Conservation (phyloP, 495 filamentous ascomycete genomes). For the Annulohypoxylon bovei region DNA sequence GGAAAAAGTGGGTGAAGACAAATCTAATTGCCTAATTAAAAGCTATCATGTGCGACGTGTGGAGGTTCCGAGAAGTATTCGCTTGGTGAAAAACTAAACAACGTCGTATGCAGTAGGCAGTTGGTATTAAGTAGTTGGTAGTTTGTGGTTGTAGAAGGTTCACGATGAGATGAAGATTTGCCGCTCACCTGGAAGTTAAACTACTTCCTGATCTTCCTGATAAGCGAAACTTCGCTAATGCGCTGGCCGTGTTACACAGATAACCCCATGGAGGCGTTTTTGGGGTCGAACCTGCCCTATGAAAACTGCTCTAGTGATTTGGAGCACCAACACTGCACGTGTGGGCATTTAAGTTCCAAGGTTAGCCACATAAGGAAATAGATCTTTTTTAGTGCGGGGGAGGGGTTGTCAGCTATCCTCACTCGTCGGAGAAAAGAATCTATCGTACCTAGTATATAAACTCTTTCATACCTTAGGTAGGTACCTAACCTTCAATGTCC, state of each 20-base stretch:
- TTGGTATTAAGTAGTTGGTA: neutral
- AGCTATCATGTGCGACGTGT: conserved; percentile 27
- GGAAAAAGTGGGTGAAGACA: conserved; percentile 31
- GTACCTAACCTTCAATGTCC: neutral
- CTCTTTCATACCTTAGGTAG: neutral
- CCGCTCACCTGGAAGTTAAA: conserved; percentile 5
- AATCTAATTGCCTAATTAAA: conserved; percentile 41
- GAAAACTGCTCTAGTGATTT: neutral
- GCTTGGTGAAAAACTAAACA: conserved; percentile 18
- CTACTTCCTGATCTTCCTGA: neutral
- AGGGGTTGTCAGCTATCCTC: conserved; percentile 14
- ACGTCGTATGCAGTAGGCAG: conserved; percentile 29
- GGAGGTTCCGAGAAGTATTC: conserved; percentile 38
- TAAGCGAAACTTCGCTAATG: conserved; percentile 10
- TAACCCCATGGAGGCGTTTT: conserved; percentile 1
- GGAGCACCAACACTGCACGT: neutral
- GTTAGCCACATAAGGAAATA: neutral
- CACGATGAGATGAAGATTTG: conserved; percentile 18
- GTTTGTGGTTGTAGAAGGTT: conserved; percentile 12
- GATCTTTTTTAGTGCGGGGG: conserved; percentile 33
- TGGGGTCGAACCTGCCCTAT: conserved; percentile 9
- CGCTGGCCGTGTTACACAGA: conserved; percentile 7
- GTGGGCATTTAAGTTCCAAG: neutral
- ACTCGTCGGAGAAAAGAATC: neutral
- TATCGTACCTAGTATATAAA: neutral